Base-by-base conservation (phyloP, 2,329 filamentous ascomycete genomes). In the Beauveria brongniartii region DNA sequence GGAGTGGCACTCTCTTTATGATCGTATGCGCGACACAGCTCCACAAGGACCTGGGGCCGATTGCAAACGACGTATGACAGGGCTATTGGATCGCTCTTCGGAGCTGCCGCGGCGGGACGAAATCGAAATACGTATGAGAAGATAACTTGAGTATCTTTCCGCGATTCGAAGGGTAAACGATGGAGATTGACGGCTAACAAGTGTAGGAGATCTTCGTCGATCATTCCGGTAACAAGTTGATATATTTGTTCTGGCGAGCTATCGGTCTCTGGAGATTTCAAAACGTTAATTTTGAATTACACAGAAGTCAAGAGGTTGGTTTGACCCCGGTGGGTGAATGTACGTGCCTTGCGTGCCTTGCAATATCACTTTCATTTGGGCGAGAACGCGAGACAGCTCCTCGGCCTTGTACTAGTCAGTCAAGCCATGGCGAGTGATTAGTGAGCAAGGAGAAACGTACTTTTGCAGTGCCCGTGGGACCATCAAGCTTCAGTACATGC, bases 111-210 rank as follows among this genome's bases (percentile, higher is more conserved):
- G 47, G 85, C 80, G 6, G 89, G 89, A 65, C 90, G 90, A 79
- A 94, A 97, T 66, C 92, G 90, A 72, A 97, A 91, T 67, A 95
- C 89, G 73, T 93, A 94, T 46, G 92, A 96, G 77, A 97, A 94
- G 72, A 97, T 94, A 64, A 94, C 90, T 73, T 97, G 93, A 14
- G 91, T 90, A 71, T 97, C 93, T 78, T 97, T 97, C 70, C 93
- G 88, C 43, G 92, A 91, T 78, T 99, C 94, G 78, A 99, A 99
- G 0, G 93, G 92, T 5, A 99, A 83, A 56, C 88, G 85, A 74
- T 91, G 86, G 51, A 99, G 88, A 70, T 89, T 89, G 63, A 87
- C 82, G 22, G 93, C 91, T 62, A 99, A 87, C 56, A 90, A 81
- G 68, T 90, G 90, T 48, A 99, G 85, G 8, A 99, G 81, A 72